These are phyloP conservation scores for Candida glucosophila DNA, from an alignment of 1,139 yeast species.

Conservation along the genomic window DNA sequence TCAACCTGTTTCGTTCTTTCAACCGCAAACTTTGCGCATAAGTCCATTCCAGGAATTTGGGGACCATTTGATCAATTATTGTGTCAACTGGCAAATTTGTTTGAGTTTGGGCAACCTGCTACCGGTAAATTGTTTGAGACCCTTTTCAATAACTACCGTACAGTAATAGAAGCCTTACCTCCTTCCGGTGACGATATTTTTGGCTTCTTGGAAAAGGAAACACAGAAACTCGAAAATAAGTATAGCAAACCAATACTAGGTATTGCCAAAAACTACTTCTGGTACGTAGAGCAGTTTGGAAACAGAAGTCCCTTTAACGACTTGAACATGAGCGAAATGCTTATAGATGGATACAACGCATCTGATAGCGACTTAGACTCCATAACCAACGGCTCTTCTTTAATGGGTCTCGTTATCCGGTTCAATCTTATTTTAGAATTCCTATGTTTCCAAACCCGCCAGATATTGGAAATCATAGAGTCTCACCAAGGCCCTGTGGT, in stretches of 20 bases:
- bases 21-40: constrained; percentile 5
- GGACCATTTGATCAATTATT: constrained; percentile 39
- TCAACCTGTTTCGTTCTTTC: constrained; percentile 46
- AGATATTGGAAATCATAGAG: constrained; percentile 23
- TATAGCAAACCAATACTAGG: constrained; percentile 18
- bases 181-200: constrained; percentile 14
- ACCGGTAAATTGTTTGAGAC: constrained; percentile 45
- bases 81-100: constrained; percentile 17
- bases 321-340: constrained; percentile 38
- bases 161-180: not conserved
- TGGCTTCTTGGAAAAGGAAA: constrained; percentile 21
- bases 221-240: constrained; percentile 12
- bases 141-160: constrained; percentile 25
- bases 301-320: constrained; percentile 49
- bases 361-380: constrained; percentile 10
- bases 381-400: constrained; percentile 4
- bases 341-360: constrained; percentile 38
- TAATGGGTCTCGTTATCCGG: constrained; percentile 21
- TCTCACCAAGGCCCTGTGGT: constrained; percentile 10
- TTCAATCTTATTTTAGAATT: constrained; percentile 43
- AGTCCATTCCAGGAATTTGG: constrained; percentile 40
- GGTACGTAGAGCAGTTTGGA: constrained; percentile 49
- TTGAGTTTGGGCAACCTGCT: constrained; percentile 51
- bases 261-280: constrained; percentile 27
- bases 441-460: constrained; percentile 39